A percentile compares a stretch with the other conserved stretches of the same genome.
phyloP scores from a whole-genome alignment of 805 yeast genomes.

The Starmerella etchellsii region DNA sequence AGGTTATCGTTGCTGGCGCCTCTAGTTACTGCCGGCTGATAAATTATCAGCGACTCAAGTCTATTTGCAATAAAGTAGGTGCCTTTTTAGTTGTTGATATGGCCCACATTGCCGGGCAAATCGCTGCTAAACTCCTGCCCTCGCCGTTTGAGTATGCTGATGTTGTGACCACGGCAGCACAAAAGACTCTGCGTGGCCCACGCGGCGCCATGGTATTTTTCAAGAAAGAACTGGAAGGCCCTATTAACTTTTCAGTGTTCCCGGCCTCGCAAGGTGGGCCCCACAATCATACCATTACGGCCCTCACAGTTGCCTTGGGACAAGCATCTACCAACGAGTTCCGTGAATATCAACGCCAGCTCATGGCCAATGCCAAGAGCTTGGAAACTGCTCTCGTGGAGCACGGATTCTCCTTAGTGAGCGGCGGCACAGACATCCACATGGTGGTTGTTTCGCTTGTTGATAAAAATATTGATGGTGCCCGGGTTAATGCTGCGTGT shows the following conservation, averaged over 20 bases:
- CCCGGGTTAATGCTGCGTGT: conserved; percentile 87
- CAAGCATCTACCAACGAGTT: conserved; percentile 87
- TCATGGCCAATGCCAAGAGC: conserved; percentile 71
- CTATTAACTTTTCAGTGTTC: conserved; percentile 95
- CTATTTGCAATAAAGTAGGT: conserved; percentile 89
- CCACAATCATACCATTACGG: conserved; percentile 96
- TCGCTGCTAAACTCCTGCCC: conserved; percentile 88
- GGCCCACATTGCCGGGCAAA: conserved; percentile 96
- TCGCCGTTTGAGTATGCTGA: conserved; percentile 96
- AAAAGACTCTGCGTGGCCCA: conserved; percentile 97
- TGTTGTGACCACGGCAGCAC: conserved; percentile 96
- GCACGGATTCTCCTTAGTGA: conserved; percentile 69
- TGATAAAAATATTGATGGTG: conserved; percentile 84
- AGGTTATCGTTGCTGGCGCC: conserved; percentile 93
- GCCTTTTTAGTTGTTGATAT: conserved; percentile 93
- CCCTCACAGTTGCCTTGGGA: conserved; percentile 89
- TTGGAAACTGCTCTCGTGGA: conserved; percentile 61
- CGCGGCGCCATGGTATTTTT: conserved; percentile 99
- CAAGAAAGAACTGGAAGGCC: conserved; percentile 89
- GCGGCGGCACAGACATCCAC: conserved; percentile 95
- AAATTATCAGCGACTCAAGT: conserved; percentile 90
- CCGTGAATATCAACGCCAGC: conserved; percentile 77
- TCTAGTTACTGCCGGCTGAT: conserved; percentile 93
- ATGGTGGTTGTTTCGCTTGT: conserved; percentile 75
- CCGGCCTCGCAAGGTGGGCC: conserved; percentile 99